Evolutionary conservation across 148 eudicot species (phyloP).

Genomic region (Tetragonia tetragonoides): DNA sequence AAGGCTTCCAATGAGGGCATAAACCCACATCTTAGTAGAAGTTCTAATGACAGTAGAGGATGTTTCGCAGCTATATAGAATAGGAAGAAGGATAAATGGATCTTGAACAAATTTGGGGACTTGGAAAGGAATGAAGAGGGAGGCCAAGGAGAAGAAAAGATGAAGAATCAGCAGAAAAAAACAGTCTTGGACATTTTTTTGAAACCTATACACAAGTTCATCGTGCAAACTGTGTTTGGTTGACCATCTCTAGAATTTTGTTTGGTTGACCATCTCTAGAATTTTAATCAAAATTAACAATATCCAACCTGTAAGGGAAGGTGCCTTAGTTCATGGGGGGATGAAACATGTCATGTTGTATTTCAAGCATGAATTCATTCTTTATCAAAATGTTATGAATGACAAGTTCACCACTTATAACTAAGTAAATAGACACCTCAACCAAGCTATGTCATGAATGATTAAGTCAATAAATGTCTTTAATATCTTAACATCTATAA

Average conservation of each 20-base stretch:
- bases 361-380: background rate
- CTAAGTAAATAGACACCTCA: background rate
- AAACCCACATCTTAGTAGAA: slow-evolving; percentile 42
- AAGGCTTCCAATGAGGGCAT: slow-evolving; percentile 50
- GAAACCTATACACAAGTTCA: background rate
- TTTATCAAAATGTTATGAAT: background rate
- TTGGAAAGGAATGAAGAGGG: too few relatives aligned
- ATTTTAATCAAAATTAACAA: background rate
- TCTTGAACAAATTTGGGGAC: background rate
- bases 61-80: background rate
- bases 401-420: slow-evolving; percentile 18
- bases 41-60: background rate
- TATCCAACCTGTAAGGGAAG: slow-evolving; percentile 31
- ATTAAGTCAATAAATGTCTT: too few relatives aligned
- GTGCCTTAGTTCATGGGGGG: slow-evolving; percentile 20
- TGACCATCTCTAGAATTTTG: slow-evolving; percentile 15
- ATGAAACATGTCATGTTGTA: slow-evolving; percentile 16
- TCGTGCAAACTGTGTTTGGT: slow-evolving; percentile 23
- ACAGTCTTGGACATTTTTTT: background rate
- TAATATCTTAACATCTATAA: too few relatives aligned
- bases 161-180: background rate
- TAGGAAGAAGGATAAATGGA: background rate
- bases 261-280: slow-evolving; percentile 18
- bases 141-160: background rate
- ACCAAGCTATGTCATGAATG: background rate